Percentiles rank a stretch among this genome's conserved stretches.
phyloP scores from a whole-genome alignment of 768 basidiomycete genomes.

The Russula emetica region DNA sequence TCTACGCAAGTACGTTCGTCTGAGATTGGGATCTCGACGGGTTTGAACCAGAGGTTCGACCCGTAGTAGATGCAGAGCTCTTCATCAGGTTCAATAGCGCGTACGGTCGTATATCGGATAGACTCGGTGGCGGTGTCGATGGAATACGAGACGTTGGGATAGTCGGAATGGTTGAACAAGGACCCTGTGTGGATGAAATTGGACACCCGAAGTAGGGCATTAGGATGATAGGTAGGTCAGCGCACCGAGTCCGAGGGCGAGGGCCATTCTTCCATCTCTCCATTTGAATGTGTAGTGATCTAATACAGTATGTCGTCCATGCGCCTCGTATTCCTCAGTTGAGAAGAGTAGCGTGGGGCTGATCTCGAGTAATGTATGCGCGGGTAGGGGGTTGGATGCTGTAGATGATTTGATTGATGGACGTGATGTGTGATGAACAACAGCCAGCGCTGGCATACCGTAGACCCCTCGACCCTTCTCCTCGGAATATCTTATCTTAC shows the following conservation, averaged over 20 bases:
- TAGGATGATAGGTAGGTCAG: not conserved
- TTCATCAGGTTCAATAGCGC: constrained; percentile 52
- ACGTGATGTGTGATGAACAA: not conserved
- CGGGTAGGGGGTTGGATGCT: constrained; percentile 54
- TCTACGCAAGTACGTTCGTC: not conserved
- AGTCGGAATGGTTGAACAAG: constrained; percentile 71
- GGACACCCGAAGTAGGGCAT: not conserved
- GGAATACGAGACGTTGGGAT: constrained; percentile 66
- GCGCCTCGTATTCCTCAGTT: constrained; percentile 61
- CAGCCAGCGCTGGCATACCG: constrained; percentile 39
- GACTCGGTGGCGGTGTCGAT: constrained; percentile 51
- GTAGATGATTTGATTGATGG: not conserved
- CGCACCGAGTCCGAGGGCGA: constrained; percentile 41
- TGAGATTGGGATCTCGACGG: constrained; percentile 32
- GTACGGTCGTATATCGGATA: constrained; percentile 58
- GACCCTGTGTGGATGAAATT: constrained; percentile 48
- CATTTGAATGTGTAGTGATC: constrained; percentile 78
- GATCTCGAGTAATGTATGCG: constrained; percentile 69
- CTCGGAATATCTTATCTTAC: constrained; percentile 42
- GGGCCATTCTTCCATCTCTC: constrained; percentile 68
- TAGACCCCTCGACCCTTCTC: constrained; percentile 62
- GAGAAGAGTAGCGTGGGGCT: constrained; percentile 80
- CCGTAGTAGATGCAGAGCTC: constrained; percentile 81
- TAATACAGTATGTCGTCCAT: constrained; percentile 60
- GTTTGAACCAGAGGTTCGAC: constrained; percentile 60